Percentiles rank a stretch among this genome's conserved stretches.
Evolutionary conservation across 2,329 filamentous ascomycete genomes (phyloP).

Genomic region (Orbilia oligospora): DNA sequence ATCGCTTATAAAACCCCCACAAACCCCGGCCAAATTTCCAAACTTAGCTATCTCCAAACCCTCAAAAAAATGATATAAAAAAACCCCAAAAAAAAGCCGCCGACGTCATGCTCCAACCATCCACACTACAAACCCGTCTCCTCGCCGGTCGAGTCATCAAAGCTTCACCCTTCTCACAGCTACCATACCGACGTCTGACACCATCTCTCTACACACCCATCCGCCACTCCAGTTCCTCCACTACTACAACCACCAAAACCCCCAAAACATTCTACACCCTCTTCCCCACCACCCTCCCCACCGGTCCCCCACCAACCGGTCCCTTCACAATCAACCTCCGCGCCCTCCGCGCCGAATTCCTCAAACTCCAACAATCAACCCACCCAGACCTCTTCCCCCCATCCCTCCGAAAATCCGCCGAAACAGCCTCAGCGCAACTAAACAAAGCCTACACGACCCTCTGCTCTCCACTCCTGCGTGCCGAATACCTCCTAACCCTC

Average conservation of each 20-base stretch:
- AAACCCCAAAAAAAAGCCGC: not conserved
- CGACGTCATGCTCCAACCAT: slow-evolving; percentile 25
- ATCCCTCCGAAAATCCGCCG: slow-evolving; percentile 74
- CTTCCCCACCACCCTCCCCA: slow-evolving; percentile 84
- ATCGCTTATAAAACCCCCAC: not conserved
- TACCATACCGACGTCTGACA: slow-evolving; percentile 2
- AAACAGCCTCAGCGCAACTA: slow-evolving; percentile 83
- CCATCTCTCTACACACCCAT: slow-evolving; percentile 43
- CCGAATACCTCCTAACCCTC: slow-evolving; percentile 85
- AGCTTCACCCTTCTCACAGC: not conserved
- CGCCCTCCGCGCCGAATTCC: slow-evolving; percentile 84
- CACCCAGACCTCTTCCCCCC: slow-evolving; percentile 78
- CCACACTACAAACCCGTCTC: not conserved
- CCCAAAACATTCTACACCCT: slow-evolving; percentile 82
- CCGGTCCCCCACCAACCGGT: slow-evolving; percentile 82
- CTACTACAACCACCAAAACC: slow-evolving; percentile 21
- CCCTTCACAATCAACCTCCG: slow-evolving; percentile 81
- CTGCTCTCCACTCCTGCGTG: slow-evolving; percentile 80
- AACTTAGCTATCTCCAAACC: not conserved
- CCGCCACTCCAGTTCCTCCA: no score
- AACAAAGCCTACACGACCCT: slow-evolving; percentile 95
- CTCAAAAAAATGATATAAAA: no score
- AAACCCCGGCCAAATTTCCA: no score
- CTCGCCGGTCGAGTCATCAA: slow-evolving; percentile 27
- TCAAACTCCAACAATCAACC: slow-evolving; percentile 81